These are phyloP conservation scores for Cyclotella baltica DNA, from an alignment of 108 stramenopile genomes.

Conservation along the genomic window DNA sequence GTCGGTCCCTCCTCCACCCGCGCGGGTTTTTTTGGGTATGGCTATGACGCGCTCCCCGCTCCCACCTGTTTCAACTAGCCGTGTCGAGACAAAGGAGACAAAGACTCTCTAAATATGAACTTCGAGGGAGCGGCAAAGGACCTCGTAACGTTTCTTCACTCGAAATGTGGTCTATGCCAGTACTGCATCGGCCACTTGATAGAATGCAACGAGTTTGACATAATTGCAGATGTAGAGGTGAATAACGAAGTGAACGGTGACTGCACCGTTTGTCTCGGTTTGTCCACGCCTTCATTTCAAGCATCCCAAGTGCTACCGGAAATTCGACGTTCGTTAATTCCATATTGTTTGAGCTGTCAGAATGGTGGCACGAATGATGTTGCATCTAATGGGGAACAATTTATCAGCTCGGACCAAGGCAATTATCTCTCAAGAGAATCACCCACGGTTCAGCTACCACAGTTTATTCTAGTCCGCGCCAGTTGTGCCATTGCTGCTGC, in stretches of 20 bases:
- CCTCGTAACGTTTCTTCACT: conserved; percentile 2
- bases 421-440: conserved; percentile 41
- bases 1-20: too few relatives aligned
- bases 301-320: conserved; percentile 8
- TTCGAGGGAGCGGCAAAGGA: too few relatives aligned
- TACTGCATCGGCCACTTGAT: conserved; percentile 7
- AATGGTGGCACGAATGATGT: background rate
- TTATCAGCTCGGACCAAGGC: background rate
- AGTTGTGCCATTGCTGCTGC: conserved; percentile 29
- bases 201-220: background rate
- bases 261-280: conserved; percentile 48
- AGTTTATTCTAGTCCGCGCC: conserved; percentile 29
- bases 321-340: conserved; percentile 18
- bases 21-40: too few relatives aligned
- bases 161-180: conserved; percentile 28
- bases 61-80: too few relatives aligned
- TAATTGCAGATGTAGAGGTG: background rate
- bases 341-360: conserved; percentile 14
- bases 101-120: too few relatives aligned
- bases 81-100: too few relatives aligned
- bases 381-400: background rate
- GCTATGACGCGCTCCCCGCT: too few relatives aligned
- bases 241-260: background rate
- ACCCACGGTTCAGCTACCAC: conserved; percentile 33
- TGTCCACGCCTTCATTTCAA: conserved; percentile 25